phyloP scores from a whole-genome alignment of 495 filamentous ascomycete genomes.

The Extremus antarcticus region DNA sequence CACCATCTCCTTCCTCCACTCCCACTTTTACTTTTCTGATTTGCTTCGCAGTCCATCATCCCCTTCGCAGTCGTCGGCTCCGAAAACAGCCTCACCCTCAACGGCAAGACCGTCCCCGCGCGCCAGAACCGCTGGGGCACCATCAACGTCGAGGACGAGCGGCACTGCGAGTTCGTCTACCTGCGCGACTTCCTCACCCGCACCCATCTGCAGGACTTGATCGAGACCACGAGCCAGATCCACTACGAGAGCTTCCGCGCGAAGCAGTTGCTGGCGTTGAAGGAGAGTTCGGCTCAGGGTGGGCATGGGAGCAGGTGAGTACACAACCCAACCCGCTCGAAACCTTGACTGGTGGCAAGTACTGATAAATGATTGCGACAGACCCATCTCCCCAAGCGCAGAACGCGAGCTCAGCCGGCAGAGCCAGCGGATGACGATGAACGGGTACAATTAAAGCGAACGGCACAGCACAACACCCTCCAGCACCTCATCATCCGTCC shows the following conservation, averaged over 20 bases:
- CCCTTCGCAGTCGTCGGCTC: slow-evolving; percentile 97
- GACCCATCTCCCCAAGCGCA: slow-evolving; percentile 83
- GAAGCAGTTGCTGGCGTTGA: slow-evolving; percentile 93
- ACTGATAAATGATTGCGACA: not conserved
- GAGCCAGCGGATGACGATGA: slow-evolving; percentile 95
- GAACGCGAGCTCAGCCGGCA: slow-evolving; percentile 93
- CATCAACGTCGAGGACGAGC: slow-evolving; percentile 99
- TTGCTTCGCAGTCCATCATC: slow-evolving; percentile 62
- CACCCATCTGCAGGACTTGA: slow-evolving; percentile 92
- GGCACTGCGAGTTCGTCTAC: slow-evolving; percentile 98
- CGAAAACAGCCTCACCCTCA: slow-evolving; percentile 93
- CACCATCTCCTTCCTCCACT: no score
- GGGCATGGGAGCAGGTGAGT: slow-evolving; percentile 49
- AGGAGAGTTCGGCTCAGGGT: slow-evolving; percentile 87
- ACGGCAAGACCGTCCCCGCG: slow-evolving; percentile 94
- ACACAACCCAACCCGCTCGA: not conserved
- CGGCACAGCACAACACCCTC: not conserved
- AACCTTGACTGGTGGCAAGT: no score
- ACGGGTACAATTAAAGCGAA: slow-evolving; percentile 52
- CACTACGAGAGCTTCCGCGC: slow-evolving; percentile 99
- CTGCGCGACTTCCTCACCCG: slow-evolving; percentile 95
- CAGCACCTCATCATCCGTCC: not conserved
- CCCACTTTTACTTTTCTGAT: not conserved
- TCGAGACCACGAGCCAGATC: slow-evolving; percentile 99
- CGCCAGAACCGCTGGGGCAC: slow-evolving; percentile 99